phyloP scores from a whole-genome alignment of 192 early-diverging fungal genomes.

The Backusella liffmaniae region DNA sequence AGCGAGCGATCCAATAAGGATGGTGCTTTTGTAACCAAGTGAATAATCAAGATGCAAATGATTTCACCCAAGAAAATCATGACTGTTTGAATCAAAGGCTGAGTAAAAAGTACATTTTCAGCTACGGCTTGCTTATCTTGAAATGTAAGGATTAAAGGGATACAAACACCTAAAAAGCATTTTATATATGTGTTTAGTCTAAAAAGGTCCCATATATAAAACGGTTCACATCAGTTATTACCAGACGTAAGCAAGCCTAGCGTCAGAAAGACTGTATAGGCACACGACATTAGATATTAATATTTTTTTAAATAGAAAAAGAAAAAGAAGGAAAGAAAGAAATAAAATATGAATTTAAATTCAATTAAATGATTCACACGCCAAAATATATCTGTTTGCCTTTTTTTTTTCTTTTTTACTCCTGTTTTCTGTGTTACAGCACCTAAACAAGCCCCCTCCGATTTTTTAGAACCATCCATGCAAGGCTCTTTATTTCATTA shows the following conservation, averaged over 20 bases:
- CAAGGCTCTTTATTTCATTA: not conserved
- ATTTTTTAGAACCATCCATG: not conserved
- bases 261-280: conserved; percentile 13
- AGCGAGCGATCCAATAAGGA: conserved; percentile 17
- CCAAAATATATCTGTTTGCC: not conserved
- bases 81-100: conserved; percentile 30
- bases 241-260: conserved; percentile 17
- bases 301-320: not conserved
- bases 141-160: conserved; percentile 28
- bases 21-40: conserved; percentile 20
- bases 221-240: not conserved
- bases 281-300: conserved; percentile 9
- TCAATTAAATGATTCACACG: not conserved
- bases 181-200: not conserved
- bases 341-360: not conserved
- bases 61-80: conserved; percentile 35
- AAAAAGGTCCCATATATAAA: not conserved
- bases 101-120: conserved; percentile 11
- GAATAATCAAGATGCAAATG: conserved; percentile 24
- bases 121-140: conserved; percentile 15
- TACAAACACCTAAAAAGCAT: conserved; percentile 19
- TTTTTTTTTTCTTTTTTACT: not conserved
- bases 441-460: not conserved
- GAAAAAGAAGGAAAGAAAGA: not conserved
- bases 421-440: not conserved